phyloP scores from a whole-genome alignment of 2,329 filamentous ascomycete genomes.

The Neopestalotiopsis sp. region DNA sequence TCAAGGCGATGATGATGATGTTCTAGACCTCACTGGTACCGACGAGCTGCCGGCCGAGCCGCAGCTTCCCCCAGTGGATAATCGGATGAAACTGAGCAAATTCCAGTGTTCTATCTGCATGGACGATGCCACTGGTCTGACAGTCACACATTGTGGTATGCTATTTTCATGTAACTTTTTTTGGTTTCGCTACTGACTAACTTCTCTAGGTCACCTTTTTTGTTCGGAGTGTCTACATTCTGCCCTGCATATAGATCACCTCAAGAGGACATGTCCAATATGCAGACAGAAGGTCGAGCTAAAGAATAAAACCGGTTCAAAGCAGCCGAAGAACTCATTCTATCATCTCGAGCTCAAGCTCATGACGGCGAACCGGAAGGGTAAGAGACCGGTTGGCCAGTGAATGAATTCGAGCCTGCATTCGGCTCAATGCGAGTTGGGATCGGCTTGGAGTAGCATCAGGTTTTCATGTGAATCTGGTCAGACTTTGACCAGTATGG shows the following conservation, averaged over 20 bases:
- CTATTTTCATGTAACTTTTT: slow-evolving; percentile 20
- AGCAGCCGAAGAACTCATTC: slow-evolving; percentile 44
- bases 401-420: background rate
- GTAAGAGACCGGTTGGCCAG: slow-evolving; percentile 43
- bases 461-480: background rate
- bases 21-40: slow-evolving; percentile 48
- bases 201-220: slow-evolving; percentile 62
- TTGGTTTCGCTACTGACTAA: slow-evolving; percentile 17
- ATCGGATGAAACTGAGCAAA: slow-evolving; percentile 54
- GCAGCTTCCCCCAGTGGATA: slow-evolving; percentile 52
- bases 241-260: slow-evolving; percentile 60
- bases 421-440: background rate
- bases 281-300: slow-evolving; percentile 64
- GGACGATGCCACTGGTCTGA: slow-evolving; percentile 63
- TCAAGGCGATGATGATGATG: slow-evolving; percentile 33
- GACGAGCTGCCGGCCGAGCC: slow-evolving; percentile 50
- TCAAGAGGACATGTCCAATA: slow-evolving; percentile 66
- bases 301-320: slow-evolving; percentile 37
- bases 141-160: slow-evolving; percentile 71
- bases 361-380: slow-evolving; percentile 60
- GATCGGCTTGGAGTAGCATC: background rate
- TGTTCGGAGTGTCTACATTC: slow-evolving; percentile 67
- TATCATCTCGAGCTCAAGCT: slow-evolving; percentile 68
- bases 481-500: background rate
- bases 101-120: slow-evolving; percentile 73